Percentiles rank a stretch among this genome's conserved stretches.
These are phyloP conservation scores for Taiwanofungus camphoratus DNA, from an alignment of 1,284 basidiomycete species.

Conservation along the genomic window DNA sequence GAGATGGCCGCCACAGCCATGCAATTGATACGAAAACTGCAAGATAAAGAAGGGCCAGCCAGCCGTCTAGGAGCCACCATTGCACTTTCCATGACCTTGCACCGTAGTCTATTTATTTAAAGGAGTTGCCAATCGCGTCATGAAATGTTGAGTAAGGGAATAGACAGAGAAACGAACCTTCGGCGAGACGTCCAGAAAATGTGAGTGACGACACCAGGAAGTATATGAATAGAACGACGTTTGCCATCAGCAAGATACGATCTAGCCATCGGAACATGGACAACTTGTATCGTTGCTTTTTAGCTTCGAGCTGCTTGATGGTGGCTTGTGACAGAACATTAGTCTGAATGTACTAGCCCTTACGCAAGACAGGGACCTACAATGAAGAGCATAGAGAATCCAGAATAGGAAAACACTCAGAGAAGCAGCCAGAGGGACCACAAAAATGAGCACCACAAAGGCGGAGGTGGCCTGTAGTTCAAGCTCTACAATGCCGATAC, in stretches of 20 bases:
- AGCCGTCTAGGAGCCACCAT: slow-evolving; percentile 98
- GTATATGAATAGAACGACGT: slow-evolving; percentile 82
- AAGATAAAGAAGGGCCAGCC: slow-evolving; percentile 83
- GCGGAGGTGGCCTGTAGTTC: slow-evolving; percentile 86
- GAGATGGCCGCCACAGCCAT: slow-evolving; percentile 92
- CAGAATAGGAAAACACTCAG: slow-evolving; percentile 92
- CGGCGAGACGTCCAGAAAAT: slow-evolving; percentile 85
- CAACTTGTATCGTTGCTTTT: slow-evolving; percentile 86
- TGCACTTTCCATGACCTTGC: slow-evolving; percentile 90
- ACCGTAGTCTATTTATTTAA: slow-evolving; percentile 94
- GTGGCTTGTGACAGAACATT: slow-evolving; percentile 53
- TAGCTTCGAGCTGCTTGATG: slow-evolving; percentile 74
- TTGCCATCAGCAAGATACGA: slow-evolving; percentile 81
- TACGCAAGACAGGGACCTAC: slow-evolving; percentile 33
- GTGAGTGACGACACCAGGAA: slow-evolving; percentile 91
- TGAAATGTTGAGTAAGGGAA: neutral
- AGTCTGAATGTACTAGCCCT: slow-evolving; percentile 6
- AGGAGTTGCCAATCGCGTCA: neutral
- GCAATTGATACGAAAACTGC: slow-evolving; percentile 77
- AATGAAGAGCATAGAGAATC: slow-evolving; percentile 89
- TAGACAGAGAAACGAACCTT: slow-evolving; percentile 48
- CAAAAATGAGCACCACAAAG: slow-evolving; percentile 74
- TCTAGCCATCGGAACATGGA: slow-evolving; percentile 85
- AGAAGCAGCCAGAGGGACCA: slow-evolving; percentile 91
- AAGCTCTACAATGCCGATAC: slow-evolving; percentile 88